Conservation (phyloP, 2,329 filamentous ascomycete genomes). For the Gaeumannomyces tritici region DNA sequence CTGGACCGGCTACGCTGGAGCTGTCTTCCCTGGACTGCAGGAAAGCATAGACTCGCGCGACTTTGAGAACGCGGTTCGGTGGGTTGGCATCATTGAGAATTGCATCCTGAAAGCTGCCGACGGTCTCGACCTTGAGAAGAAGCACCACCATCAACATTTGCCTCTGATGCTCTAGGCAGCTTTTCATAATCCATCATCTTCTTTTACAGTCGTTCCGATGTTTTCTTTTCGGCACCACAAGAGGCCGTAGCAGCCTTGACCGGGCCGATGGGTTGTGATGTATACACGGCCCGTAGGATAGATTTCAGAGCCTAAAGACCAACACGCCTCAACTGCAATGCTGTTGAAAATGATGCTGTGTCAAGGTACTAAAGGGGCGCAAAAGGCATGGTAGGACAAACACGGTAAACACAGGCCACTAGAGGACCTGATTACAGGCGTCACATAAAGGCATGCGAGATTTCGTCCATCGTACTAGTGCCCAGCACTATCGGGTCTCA, state of each 20-base stretch:
- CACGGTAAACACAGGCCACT: no score
- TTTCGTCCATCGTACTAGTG: neutral
- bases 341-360: neutral
- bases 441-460: neutral
- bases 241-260: no score
- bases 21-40: slow-evolving; percentile 52
- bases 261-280: neutral
- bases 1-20: slow-evolving; percentile 82
- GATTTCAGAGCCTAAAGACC: no score
- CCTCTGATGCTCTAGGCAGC: neutral
- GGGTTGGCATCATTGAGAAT: slow-evolving; percentile 47
- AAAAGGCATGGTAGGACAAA: neutral
- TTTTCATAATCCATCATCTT: neutral
- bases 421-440: neutral
- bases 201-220: neutral
- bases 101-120: slow-evolving; percentile 37
- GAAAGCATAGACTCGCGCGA: slow-evolving; percentile 54
- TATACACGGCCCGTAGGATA: neutral
- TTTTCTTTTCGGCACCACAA: neutral
- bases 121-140: slow-evolving; percentile 16
- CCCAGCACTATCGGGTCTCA: neutral
- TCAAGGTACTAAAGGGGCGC: no score
- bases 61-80: slow-evolving; percentile 46
- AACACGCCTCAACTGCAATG: neutral
- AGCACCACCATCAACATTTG: neutral